Evolutionary conservation across 768 basidiomycete genomes (phyloP).

Genomic region (Pleurotus djamor): DNA sequence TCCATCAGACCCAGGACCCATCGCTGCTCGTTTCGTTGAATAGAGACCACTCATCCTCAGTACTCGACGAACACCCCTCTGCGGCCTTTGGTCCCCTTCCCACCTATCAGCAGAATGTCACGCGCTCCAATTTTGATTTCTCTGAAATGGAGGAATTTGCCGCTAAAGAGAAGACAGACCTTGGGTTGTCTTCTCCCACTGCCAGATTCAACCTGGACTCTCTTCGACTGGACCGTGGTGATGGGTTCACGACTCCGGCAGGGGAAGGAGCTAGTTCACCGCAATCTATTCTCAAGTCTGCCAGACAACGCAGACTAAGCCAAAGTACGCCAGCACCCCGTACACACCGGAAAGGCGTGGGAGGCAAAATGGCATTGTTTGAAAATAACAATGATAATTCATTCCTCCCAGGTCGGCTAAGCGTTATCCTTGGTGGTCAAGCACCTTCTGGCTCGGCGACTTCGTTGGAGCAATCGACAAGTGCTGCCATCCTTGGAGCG

Average conservation of each 20-base stretch:
- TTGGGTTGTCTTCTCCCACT: conserved; percentile 55
- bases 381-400: conserved; percentile 55
- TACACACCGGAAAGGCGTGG: conserved; percentile 51
- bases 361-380: conserved; percentile 90
- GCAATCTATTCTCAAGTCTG: conserved; percentile 24
- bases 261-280: conserved; percentile 21
- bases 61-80: conserved; percentile 27
- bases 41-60: conserved; percentile 23
- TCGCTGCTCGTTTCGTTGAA: conserved; percentile 35
- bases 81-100: conserved; percentile 48
- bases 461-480: conserved; percentile 19
- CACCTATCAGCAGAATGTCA: conserved; percentile 62
- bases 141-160: conserved; percentile 76
- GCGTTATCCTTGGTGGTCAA: conserved; percentile 18
- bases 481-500: conserved; percentile 15
- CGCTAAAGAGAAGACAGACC: conserved; percentile 56
- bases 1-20: conserved; percentile 47
- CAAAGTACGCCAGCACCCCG: conserved; percentile 75
- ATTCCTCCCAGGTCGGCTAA: conserved; percentile 40
- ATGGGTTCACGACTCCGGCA: conserved; percentile 11
- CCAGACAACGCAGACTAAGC: conserved; percentile 85
- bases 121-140: conserved; percentile 70
- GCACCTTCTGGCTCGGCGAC: not conserved
- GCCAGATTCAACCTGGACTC: conserved; percentile 34
- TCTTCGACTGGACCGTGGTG: conserved; percentile 14